phyloP scores from a whole-genome alignment of 768 basidiomycete species.

The Amanita jacksonii region DNA sequence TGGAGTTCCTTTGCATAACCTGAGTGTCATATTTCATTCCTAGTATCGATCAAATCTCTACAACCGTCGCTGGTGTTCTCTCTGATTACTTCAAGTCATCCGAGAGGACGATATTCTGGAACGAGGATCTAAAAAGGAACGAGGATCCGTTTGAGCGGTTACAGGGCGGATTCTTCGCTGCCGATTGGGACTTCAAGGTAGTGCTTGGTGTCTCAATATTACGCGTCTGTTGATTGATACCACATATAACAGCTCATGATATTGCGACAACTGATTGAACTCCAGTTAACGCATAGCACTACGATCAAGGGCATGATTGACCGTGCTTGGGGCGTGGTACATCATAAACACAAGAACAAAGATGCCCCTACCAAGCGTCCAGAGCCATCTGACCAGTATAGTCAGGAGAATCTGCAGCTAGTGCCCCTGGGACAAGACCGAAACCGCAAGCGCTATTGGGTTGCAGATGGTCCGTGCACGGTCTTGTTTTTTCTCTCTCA shows the following conservation, averaged over 20 bases:
- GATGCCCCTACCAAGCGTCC: constrained; percentile 47
- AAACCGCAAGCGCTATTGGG: constrained; percentile 75
- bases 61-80: constrained; percentile 59
- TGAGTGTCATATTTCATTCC: constrained; percentile 23
- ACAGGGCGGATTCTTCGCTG: constrained; percentile 67
- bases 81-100: constrained; percentile 64
- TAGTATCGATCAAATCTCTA: constrained; percentile 77
- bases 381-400: constrained; percentile 51
- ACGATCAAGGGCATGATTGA: constrained; percentile 69
- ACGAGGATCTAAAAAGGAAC: constrained; percentile 56
- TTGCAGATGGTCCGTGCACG: constrained; percentile 77
- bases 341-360: constrained; percentile 80
- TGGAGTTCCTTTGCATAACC: constrained; percentile 17
- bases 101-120: constrained; percentile 76
- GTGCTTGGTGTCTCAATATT: constrained; percentile 22
- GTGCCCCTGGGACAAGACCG: constrained; percentile 71
- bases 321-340: constrained; percentile 79
- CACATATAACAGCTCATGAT: constrained; percentile 55
- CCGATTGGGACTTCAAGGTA: constrained; percentile 81
- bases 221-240: constrained; percentile 8
- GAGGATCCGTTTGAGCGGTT: constrained; percentile 62
- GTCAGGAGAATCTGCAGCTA: constrained; percentile 54
- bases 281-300: constrained; percentile 62
- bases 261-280: constrained; percentile 75
- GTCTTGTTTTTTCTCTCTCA: constrained; percentile 22